These are phyloP conservation scores for Calonectria henricotiae DNA, from an alignment of 2,329 filamentous ascomycete genomes.

Conservation along the genomic window DNA sequence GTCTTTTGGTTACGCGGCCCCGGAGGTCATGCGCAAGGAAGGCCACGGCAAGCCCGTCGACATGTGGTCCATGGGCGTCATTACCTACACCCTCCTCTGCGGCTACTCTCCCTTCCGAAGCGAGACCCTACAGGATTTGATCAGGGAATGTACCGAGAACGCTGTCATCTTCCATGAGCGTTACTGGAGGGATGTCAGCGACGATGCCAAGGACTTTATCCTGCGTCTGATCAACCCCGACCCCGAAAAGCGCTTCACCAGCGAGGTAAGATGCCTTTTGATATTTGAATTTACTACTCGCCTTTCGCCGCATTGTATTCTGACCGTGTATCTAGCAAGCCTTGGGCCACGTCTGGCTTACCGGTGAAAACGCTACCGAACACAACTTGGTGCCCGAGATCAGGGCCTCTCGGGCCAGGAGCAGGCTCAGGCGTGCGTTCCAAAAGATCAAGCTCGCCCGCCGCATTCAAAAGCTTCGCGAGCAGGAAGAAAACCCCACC, in stretches of 20 bases:
- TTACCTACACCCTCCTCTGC: slow-evolving; percentile 97
- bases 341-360: slow-evolving; percentile 89
- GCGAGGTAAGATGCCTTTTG: slow-evolving; percentile 70
- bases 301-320: neutral
- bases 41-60: slow-evolving; percentile 98
- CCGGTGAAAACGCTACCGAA: slow-evolving; percentile 90
- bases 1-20: slow-evolving; percentile 97
- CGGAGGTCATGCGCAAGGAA: slow-evolving; percentile 98
- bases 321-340: slow-evolving; percentile 72
- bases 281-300: slow-evolving; percentile 1
- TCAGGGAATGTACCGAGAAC: slow-evolving; percentile 91
- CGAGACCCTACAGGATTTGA: slow-evolving; percentile 92
- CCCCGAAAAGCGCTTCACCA: slow-evolving; percentile 83
- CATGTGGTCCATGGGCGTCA: slow-evolving; percentile 99
- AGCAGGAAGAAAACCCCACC: slow-evolving; percentile 88
- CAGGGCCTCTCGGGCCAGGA: slow-evolving; percentile 91
- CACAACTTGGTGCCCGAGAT: slow-evolving; percentile 99
- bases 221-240: slow-evolving; percentile 83
- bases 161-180: slow-evolving; percentile 95
- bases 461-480: slow-evolving; percentile 93
- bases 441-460: slow-evolving; percentile 97
- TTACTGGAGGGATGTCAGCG: slow-evolving; percentile 98
- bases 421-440: slow-evolving; percentile 92
- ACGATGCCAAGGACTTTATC: slow-evolving; percentile 97
- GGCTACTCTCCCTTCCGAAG: slow-evolving; percentile 98